These are phyloP conservation scores for Podospora bellae-mahoneyi DNA, from an alignment of 495 filamentous ascomycete genomes.

Conservation along the genomic window DNA sequence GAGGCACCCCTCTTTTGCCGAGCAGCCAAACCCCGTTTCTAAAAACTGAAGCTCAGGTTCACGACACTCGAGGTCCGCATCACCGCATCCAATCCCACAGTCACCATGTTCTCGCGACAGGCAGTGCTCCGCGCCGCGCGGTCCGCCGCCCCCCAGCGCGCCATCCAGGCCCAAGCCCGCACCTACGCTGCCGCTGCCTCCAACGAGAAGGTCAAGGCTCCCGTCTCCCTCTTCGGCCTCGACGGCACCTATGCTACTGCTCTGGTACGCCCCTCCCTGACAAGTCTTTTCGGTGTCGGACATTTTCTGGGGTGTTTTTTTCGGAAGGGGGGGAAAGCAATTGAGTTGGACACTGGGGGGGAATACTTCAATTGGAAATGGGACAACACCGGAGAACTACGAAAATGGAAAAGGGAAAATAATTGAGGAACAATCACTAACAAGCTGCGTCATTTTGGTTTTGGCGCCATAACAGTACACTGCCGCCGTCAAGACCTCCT, in stretches of 20 bases:
- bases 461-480: slow-evolving; percentile 65
- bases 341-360: not conserved
- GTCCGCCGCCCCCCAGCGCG: slow-evolving; percentile 51
- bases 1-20: slow-evolving; percentile 35
- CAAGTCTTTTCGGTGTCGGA: slow-evolving; percentile 24
- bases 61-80: slow-evolving; percentile 37
- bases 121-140: slow-evolving; percentile 56
- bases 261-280: slow-evolving; percentile 64
- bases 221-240: slow-evolving; percentile 87
- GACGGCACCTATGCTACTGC: slow-evolving; percentile 98
- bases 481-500: slow-evolving; percentile 78
- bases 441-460: slow-evolving; percentile 37
- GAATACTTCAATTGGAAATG: slow-evolving; percentile 2
- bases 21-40: slow-evolving; percentile 33
- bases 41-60: slow-evolving; percentile 37
- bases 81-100: slow-evolving; percentile 34
- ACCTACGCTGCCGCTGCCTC: slow-evolving; percentile 69
- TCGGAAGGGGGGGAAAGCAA: not conserved
- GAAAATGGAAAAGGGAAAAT: not conserved
- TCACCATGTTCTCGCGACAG: slow-evolving; percentile 62
- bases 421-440: slow-evolving; percentile 10
- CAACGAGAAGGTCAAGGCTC: slow-evolving; percentile 67
- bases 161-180: slow-evolving; percentile 47
- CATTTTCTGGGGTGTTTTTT: not conserved
- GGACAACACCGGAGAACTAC: not conserved